Conservation (phyloP, 1,284 basidiomycete genomes). For the Leccinum solheimii region DNA sequence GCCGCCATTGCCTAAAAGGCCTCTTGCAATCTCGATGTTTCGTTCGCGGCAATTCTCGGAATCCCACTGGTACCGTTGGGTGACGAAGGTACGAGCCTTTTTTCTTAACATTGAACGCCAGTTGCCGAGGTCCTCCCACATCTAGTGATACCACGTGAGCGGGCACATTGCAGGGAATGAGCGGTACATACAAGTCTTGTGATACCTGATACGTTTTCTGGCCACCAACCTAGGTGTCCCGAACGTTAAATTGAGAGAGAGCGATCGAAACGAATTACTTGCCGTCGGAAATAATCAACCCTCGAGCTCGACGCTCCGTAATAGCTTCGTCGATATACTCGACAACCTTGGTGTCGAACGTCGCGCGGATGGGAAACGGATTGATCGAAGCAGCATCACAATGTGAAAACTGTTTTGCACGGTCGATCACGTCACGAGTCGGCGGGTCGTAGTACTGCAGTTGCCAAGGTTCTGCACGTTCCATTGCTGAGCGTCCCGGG, state of each 20-base stretch:
- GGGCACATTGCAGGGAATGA: neutral
- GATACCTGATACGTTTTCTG: neutral
- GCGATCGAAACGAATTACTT: neutral
- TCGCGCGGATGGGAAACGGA: neutral
- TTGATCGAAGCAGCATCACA: neutral
- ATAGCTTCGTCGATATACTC: neutral
- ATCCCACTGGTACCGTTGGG: neutral
- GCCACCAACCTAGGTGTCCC: neutral
- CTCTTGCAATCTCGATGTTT: neutral
- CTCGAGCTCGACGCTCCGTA: neutral
- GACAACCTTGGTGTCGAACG: neutral
- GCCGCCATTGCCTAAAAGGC: neutral
- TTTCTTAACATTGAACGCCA: neutral
- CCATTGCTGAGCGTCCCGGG: neutral
- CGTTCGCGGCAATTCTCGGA: neutral
- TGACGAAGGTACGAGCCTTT: neutral
- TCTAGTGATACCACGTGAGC: neutral
- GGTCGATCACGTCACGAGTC: neutral
- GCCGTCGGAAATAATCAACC: neutral
- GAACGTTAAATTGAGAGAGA: neutral
- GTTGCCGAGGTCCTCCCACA: neutral
- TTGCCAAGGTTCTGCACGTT: neutral
- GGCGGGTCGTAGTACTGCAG: neutral
- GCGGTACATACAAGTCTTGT: neutral
- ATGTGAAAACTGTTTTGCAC: neutral